Evolutionary conservation across 2,329 filamentous ascomycete species (phyloP).

Genomic region (Apiospora phragmitis): DNA sequence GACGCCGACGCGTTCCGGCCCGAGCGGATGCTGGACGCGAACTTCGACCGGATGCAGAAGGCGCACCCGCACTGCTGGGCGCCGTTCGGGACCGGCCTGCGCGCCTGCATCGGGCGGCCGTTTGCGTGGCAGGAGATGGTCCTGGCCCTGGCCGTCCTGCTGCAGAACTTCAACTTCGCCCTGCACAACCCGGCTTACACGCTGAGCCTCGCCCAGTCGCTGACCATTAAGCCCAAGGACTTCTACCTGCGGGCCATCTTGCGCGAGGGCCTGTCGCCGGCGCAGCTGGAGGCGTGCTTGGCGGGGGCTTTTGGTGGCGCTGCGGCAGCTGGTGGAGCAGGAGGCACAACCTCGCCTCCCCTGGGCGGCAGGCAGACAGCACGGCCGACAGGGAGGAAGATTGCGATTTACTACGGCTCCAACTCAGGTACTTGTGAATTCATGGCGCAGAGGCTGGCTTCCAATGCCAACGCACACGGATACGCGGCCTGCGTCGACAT

Average conservation of each 20-base stretch:
- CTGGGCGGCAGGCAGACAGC: slow-evolving; percentile 6
- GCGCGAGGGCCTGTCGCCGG: slow-evolving; percentile 45
- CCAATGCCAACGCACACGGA: slow-evolving; percentile 58
- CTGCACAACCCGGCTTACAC: slow-evolving; percentile 60
- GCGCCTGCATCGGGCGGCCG: slow-evolving; percentile 52
- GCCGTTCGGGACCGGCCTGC: slow-evolving; percentile 54
- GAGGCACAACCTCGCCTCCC: slow-evolving; percentile 7
- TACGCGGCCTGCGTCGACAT: slow-evolving; percentile 54
- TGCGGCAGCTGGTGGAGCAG: background rate
- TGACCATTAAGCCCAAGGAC: slow-evolving; percentile 15
- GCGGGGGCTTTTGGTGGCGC: slow-evolving; percentile 27
- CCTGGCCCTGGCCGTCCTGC: slow-evolving; percentile 52
- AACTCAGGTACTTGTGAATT: slow-evolving; percentile 76
- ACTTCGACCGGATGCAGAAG: slow-evolving; percentile 36
- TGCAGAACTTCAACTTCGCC: slow-evolving; percentile 72
- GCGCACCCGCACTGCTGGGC: slow-evolving; percentile 42
- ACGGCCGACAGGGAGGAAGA: slow-evolving; percentile 35
- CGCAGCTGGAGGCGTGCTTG: slow-evolving; percentile 47
- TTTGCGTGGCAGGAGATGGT: slow-evolving; percentile 57
- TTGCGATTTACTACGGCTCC: slow-evolving; percentile 72
- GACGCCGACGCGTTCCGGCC: slow-evolving; percentile 60
- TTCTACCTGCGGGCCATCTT: slow-evolving; percentile 53
- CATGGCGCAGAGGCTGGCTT: slow-evolving; percentile 63
- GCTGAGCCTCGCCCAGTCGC: slow-evolving; percentile 4
- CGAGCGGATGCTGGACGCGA: slow-evolving; percentile 62